phyloP scores from a whole-genome alignment of 768 basidiomycete genomes.

The Leccinum truebloodii region DNA sequence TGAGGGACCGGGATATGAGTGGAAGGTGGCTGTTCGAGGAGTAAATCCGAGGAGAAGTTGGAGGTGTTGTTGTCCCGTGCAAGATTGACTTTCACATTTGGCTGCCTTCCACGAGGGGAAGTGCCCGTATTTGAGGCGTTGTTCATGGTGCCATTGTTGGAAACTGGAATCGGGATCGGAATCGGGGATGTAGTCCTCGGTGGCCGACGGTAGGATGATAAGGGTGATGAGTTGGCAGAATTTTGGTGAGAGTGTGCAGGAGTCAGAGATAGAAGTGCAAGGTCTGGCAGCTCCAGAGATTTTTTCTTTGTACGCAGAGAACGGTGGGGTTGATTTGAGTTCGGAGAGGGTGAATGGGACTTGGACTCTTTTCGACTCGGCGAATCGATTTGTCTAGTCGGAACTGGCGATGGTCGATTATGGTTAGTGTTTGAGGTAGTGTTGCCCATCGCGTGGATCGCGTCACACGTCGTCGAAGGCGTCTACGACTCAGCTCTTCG shows the following conservation, averaged over 20 bases:
- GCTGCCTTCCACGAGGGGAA: slow-evolving; percentile 36
- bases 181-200: slow-evolving; percentile 48
- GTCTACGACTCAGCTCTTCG: slow-evolving; percentile 17
- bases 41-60: slow-evolving; percentile 40
- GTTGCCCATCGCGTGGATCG: slow-evolving; percentile 35
- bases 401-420: slow-evolving; percentile 27
- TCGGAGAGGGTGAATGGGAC: slow-evolving; percentile 42
- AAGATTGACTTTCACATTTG: slow-evolving; percentile 31
- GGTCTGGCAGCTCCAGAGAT: slow-evolving; percentile 76
- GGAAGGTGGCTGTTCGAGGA: slow-evolving; percentile 44
- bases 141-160: slow-evolving; percentile 39
- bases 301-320: slow-evolving; percentile 69
- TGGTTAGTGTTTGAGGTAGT: slow-evolving; percentile 34
- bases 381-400: slow-evolving; percentile 29
- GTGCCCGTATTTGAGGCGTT: slow-evolving; percentile 37
- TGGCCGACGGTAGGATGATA: slow-evolving; percentile 41
- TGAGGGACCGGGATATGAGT: slow-evolving; percentile 42
- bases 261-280: slow-evolving; percentile 52
- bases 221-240: slow-evolving; percentile 43
- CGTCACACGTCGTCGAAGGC: slow-evolving; percentile 18
- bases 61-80: slow-evolving; percentile 28
- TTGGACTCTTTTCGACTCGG: slow-evolving; percentile 16
- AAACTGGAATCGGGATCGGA: slow-evolving; percentile 45
- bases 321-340: slow-evolving; percentile 48
- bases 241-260: slow-evolving; percentile 38